Evolutionary conservation across 495 filamentous ascomycete genomes (phyloP).

Genomic region (Acidiella bohemica): DNA sequence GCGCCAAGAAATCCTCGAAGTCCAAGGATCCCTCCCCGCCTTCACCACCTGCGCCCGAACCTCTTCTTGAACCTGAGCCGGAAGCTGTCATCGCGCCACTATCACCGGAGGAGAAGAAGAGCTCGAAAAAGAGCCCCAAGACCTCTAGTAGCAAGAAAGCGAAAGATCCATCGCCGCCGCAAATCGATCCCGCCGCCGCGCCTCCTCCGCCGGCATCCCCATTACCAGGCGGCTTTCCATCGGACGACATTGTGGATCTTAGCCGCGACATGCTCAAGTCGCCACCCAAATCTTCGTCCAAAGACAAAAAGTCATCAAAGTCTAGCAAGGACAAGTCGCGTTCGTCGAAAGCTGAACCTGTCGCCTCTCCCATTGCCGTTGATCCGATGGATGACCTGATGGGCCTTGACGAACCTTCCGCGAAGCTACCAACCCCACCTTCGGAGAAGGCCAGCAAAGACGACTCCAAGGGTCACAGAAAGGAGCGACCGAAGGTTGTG

Average conservation of each 20-base stretch:
- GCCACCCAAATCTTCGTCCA: constrained; percentile 16
- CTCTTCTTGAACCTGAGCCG: constrained; percentile 5
- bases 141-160: constrained; percentile 18
- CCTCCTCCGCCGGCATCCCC: constrained; percentile 19
- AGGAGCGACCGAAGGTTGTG: constrained; percentile 45
- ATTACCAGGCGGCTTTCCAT: constrained; percentile 30
- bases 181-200: constrained; percentile 15
- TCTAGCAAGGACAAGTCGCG: constrained; percentile 18
- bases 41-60: constrained; percentile 5
- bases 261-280: constrained; percentile 16
- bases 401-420: constrained; percentile 4
- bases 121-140: constrained; percentile 16
- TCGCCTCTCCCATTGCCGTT: constrained; percentile 7
- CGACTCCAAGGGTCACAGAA: constrained; percentile 38
- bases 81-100: constrained; percentile 16
- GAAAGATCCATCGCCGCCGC: constrained; percentile 8
- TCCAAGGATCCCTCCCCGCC: constrained; percentile 7
- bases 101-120: constrained; percentile 24
- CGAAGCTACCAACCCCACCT: constrained; percentile 40
- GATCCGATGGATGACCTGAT: constrained; percentile 11
- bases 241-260: constrained; percentile 25
- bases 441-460: constrained; percentile 31
- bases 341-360: constrained; percentile 10
- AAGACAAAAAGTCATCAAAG: constrained; percentile 16
- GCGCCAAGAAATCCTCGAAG: constrained; percentile 10